Evolutionary conservation across 2,329 filamentous ascomycete species (phyloP), one percentile per base, ranked within the genome.

Genomic region (Aspergillus aculeatinus): DNA sequence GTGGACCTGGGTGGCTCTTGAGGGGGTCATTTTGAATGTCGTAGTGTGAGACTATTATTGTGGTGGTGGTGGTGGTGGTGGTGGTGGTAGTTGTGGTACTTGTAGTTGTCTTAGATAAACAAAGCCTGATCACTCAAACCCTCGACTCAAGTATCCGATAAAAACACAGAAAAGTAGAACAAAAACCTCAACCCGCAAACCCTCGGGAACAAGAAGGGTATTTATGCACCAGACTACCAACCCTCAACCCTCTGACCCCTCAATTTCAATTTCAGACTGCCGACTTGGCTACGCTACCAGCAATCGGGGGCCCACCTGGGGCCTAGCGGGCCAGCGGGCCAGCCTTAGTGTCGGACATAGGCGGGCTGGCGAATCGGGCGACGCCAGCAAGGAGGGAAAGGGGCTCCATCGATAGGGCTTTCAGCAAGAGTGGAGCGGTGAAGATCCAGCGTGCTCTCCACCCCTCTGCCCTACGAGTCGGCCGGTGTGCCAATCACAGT

Each of bases 351-450:
- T 52, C 53, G 59, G 60, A 56, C 44, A 42, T 56, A 58, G 31
- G 58, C 48, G 44, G 12, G 29, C 19, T 16, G 44, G 55, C 65
- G 55, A 67, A 67, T 67, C 51, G 51, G 55, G 51, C 12, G 49
- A 29, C 60, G 65, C 65, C 65, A 67, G 48, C 64, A 35, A 9
- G 52, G 21, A 50, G 27, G 7, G 29, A 21, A 11, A 23, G 4
- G 23, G 51, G 55, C 53, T 58, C 69, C 69, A 71, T 68, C 52
- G 48, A 55, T 68, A 72, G 63, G 53, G 53, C 52, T 55, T 23
- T 23, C 23, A 23, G 23, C 4, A 23, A 23, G 23, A 33, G 31
- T 51, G 55, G 56, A 60, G 61, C 63, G 61, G 63, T 65, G 57
- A 61, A 50, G 39, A 44, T 55, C 48, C 57, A 39, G 21, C 33